Base-by-base conservation (phyloP, 129 eudicot species). In the Smallanthus sonchifolius region DNA sequence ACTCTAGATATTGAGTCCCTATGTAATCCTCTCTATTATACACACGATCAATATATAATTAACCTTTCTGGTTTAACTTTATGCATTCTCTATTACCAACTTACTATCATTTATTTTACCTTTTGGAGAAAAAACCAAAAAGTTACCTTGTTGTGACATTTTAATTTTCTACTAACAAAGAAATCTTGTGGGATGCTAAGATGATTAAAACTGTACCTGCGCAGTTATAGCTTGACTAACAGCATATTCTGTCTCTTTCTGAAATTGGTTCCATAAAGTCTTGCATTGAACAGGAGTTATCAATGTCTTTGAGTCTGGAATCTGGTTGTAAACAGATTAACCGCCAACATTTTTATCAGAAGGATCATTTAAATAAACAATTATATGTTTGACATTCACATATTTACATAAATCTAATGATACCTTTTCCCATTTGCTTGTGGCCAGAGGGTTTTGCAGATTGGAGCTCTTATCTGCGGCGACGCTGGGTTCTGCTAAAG, bases 231-330 rank as follows among this genome's bases (percentile, higher is more conserved):
- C 96, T 83, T 89, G 96, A 56, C 77, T 82, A 65, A 86, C 81
- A 0, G 87, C 83, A 57, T 86, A 89, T 81, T 89, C 96, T 4
- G 96, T 89, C 76, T 86, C 96, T 64, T 79, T 77, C 37, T 80
- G 85, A 54, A 89, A 86, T 32, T 86, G 96, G 72, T 51, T 39
- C 98, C 98, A 92, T 75, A 92, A 77, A 43, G 94, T 77, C 79
- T 92, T 92, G 82, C 97, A 92, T 56, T 92, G 97, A 39, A 92
- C 96, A 35, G 96, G 98, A 52, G 96, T 87, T 9, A 92, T 73
- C 81, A 92, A 78, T 49, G 96, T 92, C 69, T 89, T 92, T 48
- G 90, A 48, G n/a, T 91, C 79, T 5, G 98, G 95, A 74, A 92
- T 81, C 98, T 92, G 83, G 14, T 55, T 47, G 66, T 13, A 54